A percentile compares a stretch with the other conserved stretches of the same genome.
These are phyloP conservation scores for Phaeosphaeriaceae sp. DNA, from an alignment of 2,329 filamentous ascomycete species.

Conservation along the genomic window DNA sequence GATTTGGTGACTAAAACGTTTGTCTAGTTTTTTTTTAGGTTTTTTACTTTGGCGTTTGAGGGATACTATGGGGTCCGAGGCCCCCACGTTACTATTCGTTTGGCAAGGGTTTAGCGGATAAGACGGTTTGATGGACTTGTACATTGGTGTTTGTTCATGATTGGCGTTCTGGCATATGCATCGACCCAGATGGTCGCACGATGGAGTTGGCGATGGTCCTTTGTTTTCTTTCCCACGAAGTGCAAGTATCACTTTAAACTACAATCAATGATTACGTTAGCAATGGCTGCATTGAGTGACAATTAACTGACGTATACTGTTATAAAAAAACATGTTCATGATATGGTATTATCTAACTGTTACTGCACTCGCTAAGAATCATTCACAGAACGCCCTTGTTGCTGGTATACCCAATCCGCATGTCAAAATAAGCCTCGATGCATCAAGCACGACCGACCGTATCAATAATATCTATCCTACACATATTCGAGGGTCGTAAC, in stretches of 20 bases:
- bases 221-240: too few species aligned
- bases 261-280: too few species aligned
- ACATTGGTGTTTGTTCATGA: background rate
- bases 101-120: background rate
- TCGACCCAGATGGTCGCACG: slow-evolving; percentile 4
- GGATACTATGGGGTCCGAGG: background rate
- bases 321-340: too few species aligned
- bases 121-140: background rate
- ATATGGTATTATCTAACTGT: too few species aligned
- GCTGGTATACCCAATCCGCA: background rate
- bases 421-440: background rate
- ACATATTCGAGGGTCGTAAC: background rate
- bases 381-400: background rate
- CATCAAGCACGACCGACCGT: background rate
- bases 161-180: slow-evolving; percentile 4
- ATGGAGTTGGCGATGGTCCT: background rate
- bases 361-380: background rate
- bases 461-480: slow-evolving; percentile 1
- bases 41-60: too few species aligned
- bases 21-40: too few species aligned
- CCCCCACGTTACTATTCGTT: background rate
- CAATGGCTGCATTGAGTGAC: too few species aligned
- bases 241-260: too few species aligned
- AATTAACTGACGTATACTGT: too few species aligned
- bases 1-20: background rate